These are phyloP conservation scores for Candida broadrunensis DNA, from an alignment of 805 yeast species.

Conservation along the genomic window DNA sequence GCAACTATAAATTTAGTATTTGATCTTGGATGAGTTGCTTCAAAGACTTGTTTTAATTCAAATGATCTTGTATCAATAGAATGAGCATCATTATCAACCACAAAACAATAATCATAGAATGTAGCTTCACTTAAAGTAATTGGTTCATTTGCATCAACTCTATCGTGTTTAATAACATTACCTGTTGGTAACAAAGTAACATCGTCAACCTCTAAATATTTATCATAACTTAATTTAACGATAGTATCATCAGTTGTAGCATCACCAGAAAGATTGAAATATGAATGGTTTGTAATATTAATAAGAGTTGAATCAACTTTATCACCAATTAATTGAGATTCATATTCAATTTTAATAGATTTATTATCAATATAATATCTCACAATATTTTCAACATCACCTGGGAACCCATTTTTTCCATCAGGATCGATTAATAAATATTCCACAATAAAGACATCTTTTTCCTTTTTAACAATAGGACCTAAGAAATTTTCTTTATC, in stretches of 20 bases:
- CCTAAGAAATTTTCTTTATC: constrained; percentile 51
- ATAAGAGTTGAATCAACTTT: constrained; percentile 45
- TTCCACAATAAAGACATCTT: constrained; percentile 27
- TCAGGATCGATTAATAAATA: constrained; percentile 45
- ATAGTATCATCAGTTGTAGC: constrained; percentile 28
- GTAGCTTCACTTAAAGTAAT: constrained; percentile 18
- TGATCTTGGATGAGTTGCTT: constrained; percentile 45
- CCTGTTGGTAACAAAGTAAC: constrained; percentile 46
- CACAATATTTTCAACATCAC: constrained; percentile 46
- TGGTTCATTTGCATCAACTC: constrained; percentile 17
- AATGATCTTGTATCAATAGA: constrained; percentile 46
- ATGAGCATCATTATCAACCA: constrained; percentile 34
- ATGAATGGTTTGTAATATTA: constrained; percentile 61
- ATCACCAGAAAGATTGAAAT: constrained; percentile 47
- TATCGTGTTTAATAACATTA: constrained; percentile 20
- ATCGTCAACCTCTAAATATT: constrained; percentile 41
- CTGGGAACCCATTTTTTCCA: constrained; percentile 60
- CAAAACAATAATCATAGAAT: constrained; percentile 46
- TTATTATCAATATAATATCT: constrained; percentile 41
- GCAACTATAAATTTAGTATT: constrained; percentile 38
- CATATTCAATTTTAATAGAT: constrained; percentile 48
- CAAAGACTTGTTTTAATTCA: constrained; percentile 33
- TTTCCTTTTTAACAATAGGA: constrained; percentile 42
- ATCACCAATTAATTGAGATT: constrained; percentile 30
- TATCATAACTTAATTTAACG: constrained; percentile 33